Conservation (phyloP, 805 yeast species). For the Lipomyces sp. region DNA sequence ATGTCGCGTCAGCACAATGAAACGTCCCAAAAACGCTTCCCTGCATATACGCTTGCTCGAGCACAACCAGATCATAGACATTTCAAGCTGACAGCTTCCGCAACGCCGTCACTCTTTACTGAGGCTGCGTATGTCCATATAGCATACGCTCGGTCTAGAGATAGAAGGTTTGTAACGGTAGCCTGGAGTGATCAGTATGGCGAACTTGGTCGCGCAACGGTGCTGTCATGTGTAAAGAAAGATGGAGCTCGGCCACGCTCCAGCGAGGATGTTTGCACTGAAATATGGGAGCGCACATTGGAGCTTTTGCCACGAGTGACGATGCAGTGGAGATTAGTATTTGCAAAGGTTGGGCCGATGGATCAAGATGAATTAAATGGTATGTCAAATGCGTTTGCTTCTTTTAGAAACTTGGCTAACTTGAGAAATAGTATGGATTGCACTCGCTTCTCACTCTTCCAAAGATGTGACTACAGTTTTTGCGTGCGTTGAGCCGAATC, state of each 20-base stretch:
- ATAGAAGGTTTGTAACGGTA: conserved; percentile 78
- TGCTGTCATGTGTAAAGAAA: conserved; percentile 40
- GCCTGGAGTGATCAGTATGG: conserved; percentile 91
- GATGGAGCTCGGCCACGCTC: conserved; percentile 30
- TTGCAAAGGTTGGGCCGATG: conserved; percentile 40
- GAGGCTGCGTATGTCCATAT: conserved; percentile 80
- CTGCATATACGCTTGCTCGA: conserved; percentile 39
- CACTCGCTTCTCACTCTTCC: conserved; percentile 17
- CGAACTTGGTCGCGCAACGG: conserved; percentile 53
- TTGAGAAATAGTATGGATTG: conserved; percentile 22
- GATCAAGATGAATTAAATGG: conserved; percentile 35
- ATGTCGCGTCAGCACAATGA: conserved; percentile 1
- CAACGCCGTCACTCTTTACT: conserved; percentile 41
- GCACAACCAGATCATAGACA: conserved; percentile 36
- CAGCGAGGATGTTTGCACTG: conserved; percentile 35
- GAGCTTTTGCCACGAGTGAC: conserved; percentile 28
- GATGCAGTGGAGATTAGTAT: conserved; percentile 37
- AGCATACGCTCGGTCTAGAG: conserved; percentile 78
- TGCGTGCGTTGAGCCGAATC: conserved; percentile 18
- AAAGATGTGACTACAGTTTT: conserved; percentile 15
- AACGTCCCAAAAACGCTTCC: conserved; percentile 18
- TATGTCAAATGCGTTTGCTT: neutral
- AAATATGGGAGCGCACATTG: conserved; percentile 38
- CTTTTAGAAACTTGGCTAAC: neutral
- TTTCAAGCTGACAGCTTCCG: conserved; percentile 33